Evolutionary conservation across 306 rosid species (phyloP), one percentile per base, ranked within the genome.

Genomic region (Arachis stenosperma): DNA sequence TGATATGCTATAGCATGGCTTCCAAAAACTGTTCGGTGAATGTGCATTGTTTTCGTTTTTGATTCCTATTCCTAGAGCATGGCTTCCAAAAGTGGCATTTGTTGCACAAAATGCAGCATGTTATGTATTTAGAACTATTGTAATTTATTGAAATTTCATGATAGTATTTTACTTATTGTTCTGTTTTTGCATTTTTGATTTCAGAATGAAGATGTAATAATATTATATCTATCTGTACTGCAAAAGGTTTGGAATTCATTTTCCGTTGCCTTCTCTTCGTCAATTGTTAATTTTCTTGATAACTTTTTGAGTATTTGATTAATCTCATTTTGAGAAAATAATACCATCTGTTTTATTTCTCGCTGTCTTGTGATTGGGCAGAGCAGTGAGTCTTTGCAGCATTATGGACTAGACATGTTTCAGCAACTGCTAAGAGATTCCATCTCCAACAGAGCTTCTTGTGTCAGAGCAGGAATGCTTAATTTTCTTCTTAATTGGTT

Each of bases 401-500:
- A 91, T 69, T 87, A 76, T 41, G 98, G 98, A 67, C 91, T 94
- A 46, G 76, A 78, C 33, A 63, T 87, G 61, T 94, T 91, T 84
- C 95, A 86, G 81, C 96, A 89, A 84, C 84, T 94, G 68, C 87
- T 86, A 14, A 85, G 84, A 79, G 97, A 91, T 82, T 89, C 97
- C 63, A 88, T 94, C 75, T 94, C 98, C 69, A 94, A 91, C 77
- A 89, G 89, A 84, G 96, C 97, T 58, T 91, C 98, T 51, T 89
- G 98, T 72, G 97, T 94, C 86, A 84, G 97, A 82, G 96, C 98
- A 70, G 98, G 95, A 75, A 91, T 94, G 97, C 95, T 94, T 52
- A 84, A 89, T 76, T 89, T 94, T 84, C 92, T 94, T 85, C 95
- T 94, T 50, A 94, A 91, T 83, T 94, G 98, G 98, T 91, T 94